phyloP scores from a whole-genome alignment of 306 rosid genomes.

The Sicyos baderoa region DNA sequence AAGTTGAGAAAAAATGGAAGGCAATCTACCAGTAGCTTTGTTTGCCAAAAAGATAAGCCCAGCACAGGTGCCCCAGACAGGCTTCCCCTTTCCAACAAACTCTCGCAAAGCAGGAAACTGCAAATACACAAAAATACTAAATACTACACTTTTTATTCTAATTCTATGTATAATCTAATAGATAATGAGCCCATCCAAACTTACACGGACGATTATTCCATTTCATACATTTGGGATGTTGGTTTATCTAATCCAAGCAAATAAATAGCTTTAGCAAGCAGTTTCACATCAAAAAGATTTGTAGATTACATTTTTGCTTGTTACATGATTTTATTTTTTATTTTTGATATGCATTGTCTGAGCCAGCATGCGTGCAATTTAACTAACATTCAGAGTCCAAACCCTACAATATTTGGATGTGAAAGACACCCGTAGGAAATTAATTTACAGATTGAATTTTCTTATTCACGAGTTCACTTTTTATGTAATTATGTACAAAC shows the following conservation, averaged over 20 bases:
- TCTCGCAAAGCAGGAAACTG: slow-evolving; percentile 91
- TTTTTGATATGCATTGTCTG: too few relatives aligned
- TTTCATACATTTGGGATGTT: neutral
- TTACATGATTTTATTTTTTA: too few relatives aligned
- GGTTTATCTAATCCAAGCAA: neutral
- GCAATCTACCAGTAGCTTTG: slow-evolving; percentile 57
- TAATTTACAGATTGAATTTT: too few relatives aligned
- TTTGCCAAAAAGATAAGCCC: slow-evolving; percentile 93
- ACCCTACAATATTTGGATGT: too few relatives aligned
- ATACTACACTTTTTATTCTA: neutral
- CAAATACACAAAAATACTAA: neutral
- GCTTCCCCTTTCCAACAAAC: slow-evolving; percentile 83
- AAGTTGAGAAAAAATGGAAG: neutral
- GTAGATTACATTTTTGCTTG: neutral
- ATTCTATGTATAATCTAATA: neutral
- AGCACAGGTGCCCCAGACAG: slow-evolving; percentile 99
- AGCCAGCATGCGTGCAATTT: too few relatives aligned
- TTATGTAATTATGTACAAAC: neutral
- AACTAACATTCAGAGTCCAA: too few relatives aligned
- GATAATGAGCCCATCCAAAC: neutral
- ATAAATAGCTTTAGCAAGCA: neutral
- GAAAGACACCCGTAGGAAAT: too few relatives aligned
- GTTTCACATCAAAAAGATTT: neutral
- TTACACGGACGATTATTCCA: neutral
- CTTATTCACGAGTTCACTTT: neutral